A percentile compares a stretch with the other conserved stretches of the same genome.
phyloP scores from a whole-genome alignment of 495 filamentous ascomycete species.

The Chaetomidium leptoderma region DNA sequence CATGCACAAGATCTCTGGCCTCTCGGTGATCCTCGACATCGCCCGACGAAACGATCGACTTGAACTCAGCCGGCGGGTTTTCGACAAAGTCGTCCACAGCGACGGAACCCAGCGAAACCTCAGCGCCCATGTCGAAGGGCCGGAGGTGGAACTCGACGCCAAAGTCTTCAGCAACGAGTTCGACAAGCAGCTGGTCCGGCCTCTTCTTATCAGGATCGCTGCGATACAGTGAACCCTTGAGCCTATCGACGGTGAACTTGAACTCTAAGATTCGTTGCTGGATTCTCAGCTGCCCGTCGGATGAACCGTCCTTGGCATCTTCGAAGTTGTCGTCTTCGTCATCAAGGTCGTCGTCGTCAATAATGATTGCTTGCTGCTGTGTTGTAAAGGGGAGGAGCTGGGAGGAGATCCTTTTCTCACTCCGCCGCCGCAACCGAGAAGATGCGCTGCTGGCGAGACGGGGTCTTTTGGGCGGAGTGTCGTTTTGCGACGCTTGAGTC shows the following conservation, averaged over 20 bases:
- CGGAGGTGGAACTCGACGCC: slow-evolving; percentile 79
- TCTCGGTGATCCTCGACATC: slow-evolving; percentile 61
- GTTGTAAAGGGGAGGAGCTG: slow-evolving; percentile 50
- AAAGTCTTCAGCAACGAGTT: slow-evolving; percentile 87
- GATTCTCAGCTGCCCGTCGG: slow-evolving; percentile 60
- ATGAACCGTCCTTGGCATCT: slow-evolving; percentile 55
- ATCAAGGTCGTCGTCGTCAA: slow-evolving; percentile 74
- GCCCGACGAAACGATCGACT: slow-evolving; percentile 88
- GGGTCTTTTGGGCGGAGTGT: slow-evolving; percentile 53
- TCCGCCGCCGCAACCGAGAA: slow-evolving; percentile 27
- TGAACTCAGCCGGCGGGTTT: slow-evolving; percentile 87
- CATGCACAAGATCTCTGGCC: slow-evolving; percentile 74
- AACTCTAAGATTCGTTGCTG: slow-evolving; percentile 90
- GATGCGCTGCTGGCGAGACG: slow-evolving; percentile 40
- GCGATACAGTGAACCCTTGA: slow-evolving; percentile 86
- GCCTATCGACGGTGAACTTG: slow-evolving; percentile 87
- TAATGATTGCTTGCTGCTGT: slow-evolving; percentile 68
- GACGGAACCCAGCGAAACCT: slow-evolving; percentile 81
- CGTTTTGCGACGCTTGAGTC: slow-evolving; percentile 19
- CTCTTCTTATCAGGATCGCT: slow-evolving; percentile 75
- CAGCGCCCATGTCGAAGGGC: slow-evolving; percentile 86
- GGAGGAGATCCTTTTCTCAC: slow-evolving; percentile 33
- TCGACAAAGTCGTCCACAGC: slow-evolving; percentile 92
- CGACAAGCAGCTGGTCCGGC: slow-evolving; percentile 78
- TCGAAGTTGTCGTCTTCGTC: slow-evolving; percentile 59